Evolutionary conservation across 768 basidiomycete genomes (phyloP).

Genomic region (Mycena epipterygia): DNA sequence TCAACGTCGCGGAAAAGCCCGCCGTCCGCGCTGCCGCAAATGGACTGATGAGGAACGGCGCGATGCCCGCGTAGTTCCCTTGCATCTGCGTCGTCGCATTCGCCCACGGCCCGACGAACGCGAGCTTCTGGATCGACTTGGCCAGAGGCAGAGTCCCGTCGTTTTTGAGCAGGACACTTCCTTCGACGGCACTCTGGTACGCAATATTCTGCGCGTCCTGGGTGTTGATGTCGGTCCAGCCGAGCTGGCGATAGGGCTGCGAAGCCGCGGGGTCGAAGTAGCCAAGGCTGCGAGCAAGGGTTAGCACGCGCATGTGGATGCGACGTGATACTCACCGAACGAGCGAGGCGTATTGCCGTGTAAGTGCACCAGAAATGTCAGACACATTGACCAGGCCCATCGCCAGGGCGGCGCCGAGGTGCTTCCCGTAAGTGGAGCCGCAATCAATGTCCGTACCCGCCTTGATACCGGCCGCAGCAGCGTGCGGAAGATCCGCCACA

Average conservation of each 20-base stretch:
- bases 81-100: slow-evolving; percentile 70
- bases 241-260: slow-evolving; percentile 66
- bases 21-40: slow-evolving; percentile 61
- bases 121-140: slow-evolving; percentile 60
- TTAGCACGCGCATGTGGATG: not conserved
- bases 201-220: slow-evolving; percentile 64
- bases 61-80: slow-evolving; percentile 68
- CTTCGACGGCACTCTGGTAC: slow-evolving; percentile 64
- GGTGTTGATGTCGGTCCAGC: slow-evolving; percentile 63
- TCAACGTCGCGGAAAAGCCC: slow-evolving; percentile 61
- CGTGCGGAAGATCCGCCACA: slow-evolving; percentile 58
- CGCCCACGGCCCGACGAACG: slow-evolving; percentile 71
- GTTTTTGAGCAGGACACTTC: slow-evolving; percentile 76
- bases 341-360: slow-evolving; percentile 66
- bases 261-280: slow-evolving; percentile 66
- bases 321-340: slow-evolving; percentile 55
- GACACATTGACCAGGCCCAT: slow-evolving; percentile 59
- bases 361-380: slow-evolving; percentile 59
- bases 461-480: slow-evolving; percentile 63
- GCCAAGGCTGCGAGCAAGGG: slow-evolving; percentile 55
- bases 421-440: slow-evolving; percentile 59
- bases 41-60: slow-evolving; percentile 69
- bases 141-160: slow-evolving; percentile 69
- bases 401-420: slow-evolving; percentile 62
- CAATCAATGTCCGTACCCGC: slow-evolving; percentile 71